These are phyloP conservation scores for Cucumis cinereus DNA, from an alignment of 306 rosid species.

Conservation along the genomic window DNA sequence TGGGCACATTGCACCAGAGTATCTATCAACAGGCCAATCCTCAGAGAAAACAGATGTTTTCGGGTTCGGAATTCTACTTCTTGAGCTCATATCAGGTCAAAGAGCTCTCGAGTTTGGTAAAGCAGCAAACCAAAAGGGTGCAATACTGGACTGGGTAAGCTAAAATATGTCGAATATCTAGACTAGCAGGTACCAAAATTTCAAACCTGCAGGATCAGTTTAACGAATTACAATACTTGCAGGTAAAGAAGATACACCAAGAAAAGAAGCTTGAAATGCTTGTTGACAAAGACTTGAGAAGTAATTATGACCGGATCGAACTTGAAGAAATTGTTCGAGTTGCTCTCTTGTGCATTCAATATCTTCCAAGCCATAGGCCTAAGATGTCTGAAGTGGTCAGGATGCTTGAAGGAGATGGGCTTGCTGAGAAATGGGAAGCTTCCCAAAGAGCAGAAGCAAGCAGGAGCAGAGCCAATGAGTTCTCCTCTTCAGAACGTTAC, in stretches of 20 bases:
- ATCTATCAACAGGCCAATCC: constrained; percentile 64
- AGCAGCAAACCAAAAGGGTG: constrained; percentile 56
- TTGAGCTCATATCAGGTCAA: constrained; percentile 53
- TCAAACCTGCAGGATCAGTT: neutral
- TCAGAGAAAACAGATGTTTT: constrained; percentile 67
- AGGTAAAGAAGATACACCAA: constrained; percentile 57
- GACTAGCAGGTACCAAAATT: neutral
- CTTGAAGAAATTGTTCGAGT: constrained; percentile 58
- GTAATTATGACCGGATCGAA: constrained; percentile 43
- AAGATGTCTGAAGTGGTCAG: constrained; percentile 95
- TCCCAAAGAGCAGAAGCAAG: constrained; percentile 64
- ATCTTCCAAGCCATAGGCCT: constrained; percentile 54
- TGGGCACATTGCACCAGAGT: constrained; percentile 69
- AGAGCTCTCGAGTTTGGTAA: constrained; percentile 64
- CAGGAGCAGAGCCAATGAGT: constrained; percentile 40
- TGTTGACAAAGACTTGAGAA: constrained; percentile 43
- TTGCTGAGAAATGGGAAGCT: constrained; percentile 98
- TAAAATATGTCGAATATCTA: neutral
- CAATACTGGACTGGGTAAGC: constrained; percentile 57
- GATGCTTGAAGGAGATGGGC: constrained; percentile 98
- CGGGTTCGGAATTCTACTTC: constrained; percentile 60
- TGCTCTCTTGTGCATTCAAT: constrained; percentile 51
- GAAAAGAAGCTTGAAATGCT: constrained; percentile 58
- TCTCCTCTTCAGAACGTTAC: constrained; percentile 63
- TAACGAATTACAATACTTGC: constrained; percentile 11